phyloP scores from a whole-genome alignment of 2,329 filamentous ascomycete genomes.

The Penicillium sp. region DNA sequence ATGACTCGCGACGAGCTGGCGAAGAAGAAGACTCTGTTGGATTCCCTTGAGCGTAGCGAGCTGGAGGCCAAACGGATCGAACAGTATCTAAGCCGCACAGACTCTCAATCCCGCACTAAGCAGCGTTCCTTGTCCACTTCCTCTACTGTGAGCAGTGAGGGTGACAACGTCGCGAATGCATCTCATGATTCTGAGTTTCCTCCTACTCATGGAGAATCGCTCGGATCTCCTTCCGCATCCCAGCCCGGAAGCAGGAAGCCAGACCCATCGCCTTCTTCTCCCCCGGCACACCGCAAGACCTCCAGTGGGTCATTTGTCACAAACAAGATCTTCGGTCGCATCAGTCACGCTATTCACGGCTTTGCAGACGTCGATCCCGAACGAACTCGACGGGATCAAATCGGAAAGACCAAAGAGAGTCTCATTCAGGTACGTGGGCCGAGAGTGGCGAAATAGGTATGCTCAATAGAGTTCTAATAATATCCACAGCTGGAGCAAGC shows the following conservation, averaged over 20 bases:
- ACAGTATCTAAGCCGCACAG: slow-evolving; percentile 74
- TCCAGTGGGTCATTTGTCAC: slow-evolving; percentile 88
- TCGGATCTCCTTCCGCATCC: slow-evolving; percentile 66
- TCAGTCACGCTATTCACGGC: slow-evolving; percentile 93
- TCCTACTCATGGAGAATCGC: slow-evolving; percentile 74
- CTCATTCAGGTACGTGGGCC: slow-evolving; percentile 57
- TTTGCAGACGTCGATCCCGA: slow-evolving; percentile 97
- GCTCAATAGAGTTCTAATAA: not conserved
- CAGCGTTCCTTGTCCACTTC: slow-evolving; percentile 66
- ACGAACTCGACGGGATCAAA: slow-evolving; percentile 84
- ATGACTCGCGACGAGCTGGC: slow-evolving; percentile 92
- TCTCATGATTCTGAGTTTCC: slow-evolving; percentile 95
- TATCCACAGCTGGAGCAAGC: slow-evolving; percentile 78
- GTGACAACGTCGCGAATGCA: slow-evolving; percentile 67
- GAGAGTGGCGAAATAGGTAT: not conserved
- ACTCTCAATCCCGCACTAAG: slow-evolving; percentile 41
- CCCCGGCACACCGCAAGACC: slow-evolving; percentile 70
- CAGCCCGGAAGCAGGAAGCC: slow-evolving; percentile 60
- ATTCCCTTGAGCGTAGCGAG: slow-evolving; percentile 91
- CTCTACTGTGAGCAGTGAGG: slow-evolving; percentile 47
- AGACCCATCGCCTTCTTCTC: slow-evolving; percentile 25
- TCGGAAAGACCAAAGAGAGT: slow-evolving; percentile 91
- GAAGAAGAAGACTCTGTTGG: slow-evolving; percentile 79
- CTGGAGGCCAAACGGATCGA: slow-evolving; percentile 90
- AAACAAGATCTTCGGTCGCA: slow-evolving; percentile 87